Conservation (phyloP, 106 monocot species). For the Narthecium ossifragum region DNA sequence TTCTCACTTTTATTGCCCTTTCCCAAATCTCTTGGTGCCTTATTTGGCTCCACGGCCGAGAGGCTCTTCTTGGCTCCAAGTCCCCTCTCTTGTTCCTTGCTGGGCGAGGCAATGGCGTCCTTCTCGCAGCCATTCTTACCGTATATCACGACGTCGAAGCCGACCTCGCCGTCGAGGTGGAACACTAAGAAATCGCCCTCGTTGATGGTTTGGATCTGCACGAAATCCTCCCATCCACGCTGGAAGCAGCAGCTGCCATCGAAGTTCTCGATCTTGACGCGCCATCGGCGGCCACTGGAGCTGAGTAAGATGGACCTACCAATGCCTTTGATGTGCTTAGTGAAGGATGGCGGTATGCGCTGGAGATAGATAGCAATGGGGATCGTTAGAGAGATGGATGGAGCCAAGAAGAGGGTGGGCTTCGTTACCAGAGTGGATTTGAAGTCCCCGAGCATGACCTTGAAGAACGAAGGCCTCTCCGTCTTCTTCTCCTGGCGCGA, state of each 20-base stretch:
- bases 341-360: slow-evolving; percentile 6
- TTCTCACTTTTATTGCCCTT: background rate
- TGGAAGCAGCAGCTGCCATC: background rate
- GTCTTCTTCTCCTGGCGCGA: too few species aligned
- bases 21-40: background rate
- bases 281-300: background rate
- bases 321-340: slow-evolving; percentile 3
- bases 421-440: background rate
- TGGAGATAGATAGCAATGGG: background rate
- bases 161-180: background rate
- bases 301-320: background rate
- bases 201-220: background rate
- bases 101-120: background rate
- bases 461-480: slow-evolving; percentile 2
- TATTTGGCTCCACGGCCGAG: background rate
- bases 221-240: slow-evolving; percentile 6
- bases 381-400: background rate
- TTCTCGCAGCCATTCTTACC: slow-evolving; percentile 5
- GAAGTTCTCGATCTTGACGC: background rate
- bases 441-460: slow-evolving; percentile 10
- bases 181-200: background rate
- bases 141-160: slow-evolving; percentile 4
- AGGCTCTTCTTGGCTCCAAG: background rate
- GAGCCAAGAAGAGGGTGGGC: background rate
- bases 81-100: background rate